Conservation (phyloP, 2,329 filamentous ascomycete genomes). For the Penicillium griseofulvum region DNA sequence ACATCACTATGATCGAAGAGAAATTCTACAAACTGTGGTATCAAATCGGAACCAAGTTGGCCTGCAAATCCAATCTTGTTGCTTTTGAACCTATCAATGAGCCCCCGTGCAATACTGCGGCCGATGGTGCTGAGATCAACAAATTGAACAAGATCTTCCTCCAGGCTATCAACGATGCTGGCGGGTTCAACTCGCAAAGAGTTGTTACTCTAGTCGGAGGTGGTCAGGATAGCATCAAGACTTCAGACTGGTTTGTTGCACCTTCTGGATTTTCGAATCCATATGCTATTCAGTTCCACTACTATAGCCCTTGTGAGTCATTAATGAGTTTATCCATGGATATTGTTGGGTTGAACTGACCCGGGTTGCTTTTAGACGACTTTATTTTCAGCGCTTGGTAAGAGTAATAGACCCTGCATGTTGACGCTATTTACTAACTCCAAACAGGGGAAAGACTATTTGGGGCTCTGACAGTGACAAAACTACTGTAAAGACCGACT, state of each 20-base stretch:
- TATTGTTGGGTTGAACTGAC: background rate
- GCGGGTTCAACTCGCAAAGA: conserved; percentile 55
- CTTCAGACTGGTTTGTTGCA: conserved; percentile 53
- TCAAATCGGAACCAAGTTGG: conserved; percentile 56
- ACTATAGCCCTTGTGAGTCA: conserved; percentile 49
- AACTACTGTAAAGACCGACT: conserved; percentile 49
- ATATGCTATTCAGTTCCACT: conserved; percentile 62
- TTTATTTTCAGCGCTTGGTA: conserved; percentile 33
- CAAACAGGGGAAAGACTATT: conserved; percentile 58
- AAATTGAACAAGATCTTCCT: conserved; percentile 59
- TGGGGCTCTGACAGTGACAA: conserved; percentile 59
- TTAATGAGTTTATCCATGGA: too few species aligned
- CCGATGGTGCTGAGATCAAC: conserved; percentile 53
- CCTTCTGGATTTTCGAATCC: conserved; percentile 54
- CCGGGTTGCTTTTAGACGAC: conserved; percentile 17
- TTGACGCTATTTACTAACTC: conserved; percentile 39
- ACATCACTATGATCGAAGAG: conserved; percentile 55
- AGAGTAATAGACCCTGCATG: background rate
- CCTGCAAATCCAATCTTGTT: conserved; percentile 54
- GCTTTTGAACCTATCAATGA: conserved; percentile 62
- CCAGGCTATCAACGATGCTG: conserved; percentile 52
- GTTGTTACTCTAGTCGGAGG: conserved; percentile 57
- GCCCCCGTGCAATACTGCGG: conserved; percentile 52
- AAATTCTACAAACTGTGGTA: conserved; percentile 57
- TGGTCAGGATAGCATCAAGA: conserved; percentile 53